Conservation (phyloP, 768 basidiomycete species). For the Cystofilobasidium capitatum region DNA sequence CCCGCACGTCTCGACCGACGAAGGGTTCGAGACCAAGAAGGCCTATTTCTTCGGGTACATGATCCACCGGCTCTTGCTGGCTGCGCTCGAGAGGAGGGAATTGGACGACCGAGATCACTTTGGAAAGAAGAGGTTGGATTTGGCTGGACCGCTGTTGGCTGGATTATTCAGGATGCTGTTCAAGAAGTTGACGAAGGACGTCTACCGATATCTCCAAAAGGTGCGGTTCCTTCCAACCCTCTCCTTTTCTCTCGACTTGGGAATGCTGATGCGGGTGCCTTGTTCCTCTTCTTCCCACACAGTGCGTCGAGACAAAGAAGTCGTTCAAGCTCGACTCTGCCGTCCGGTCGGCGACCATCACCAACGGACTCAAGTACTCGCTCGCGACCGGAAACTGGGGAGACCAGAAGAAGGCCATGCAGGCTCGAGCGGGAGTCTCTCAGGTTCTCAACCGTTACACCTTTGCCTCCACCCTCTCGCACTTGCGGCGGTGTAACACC, state of each 20-base stretch:
- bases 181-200: constrained; percentile 90
- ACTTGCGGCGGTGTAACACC: constrained; percentile 94
- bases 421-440: constrained; percentile 94
- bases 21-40: constrained; percentile 94
- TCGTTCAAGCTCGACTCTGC: constrained; percentile 84
- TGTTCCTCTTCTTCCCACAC: constrained; percentile 15
- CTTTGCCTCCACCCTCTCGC: constrained; percentile 94
- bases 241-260: background rate
- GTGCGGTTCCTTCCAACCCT: constrained; percentile 42
- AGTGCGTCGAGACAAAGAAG: constrained; percentile 96
- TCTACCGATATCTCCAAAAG: constrained; percentile 94
- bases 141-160: constrained; percentile 92
- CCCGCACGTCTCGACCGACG: constrained; percentile 90
- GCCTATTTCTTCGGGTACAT: constrained; percentile 99
- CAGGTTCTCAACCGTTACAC: constrained; percentile 98
- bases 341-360: constrained; percentile 93
- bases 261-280: background rate
- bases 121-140: constrained; percentile 91
- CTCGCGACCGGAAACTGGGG: constrained; percentile 99
- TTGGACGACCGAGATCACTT: constrained; percentile 99
- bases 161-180: constrained; percentile 96
- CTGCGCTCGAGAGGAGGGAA: constrained; percentile 86
- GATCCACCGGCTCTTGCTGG: constrained; percentile 89
- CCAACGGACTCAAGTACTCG: constrained; percentile 95
- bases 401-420: constrained; percentile 97